A percentile compares a stretch with the other conserved stretches of the same genome.
Evolutionary conservation across 495 filamentous ascomycete genomes (phyloP).

Genomic region (Mycothermus thermophilus): DNA sequence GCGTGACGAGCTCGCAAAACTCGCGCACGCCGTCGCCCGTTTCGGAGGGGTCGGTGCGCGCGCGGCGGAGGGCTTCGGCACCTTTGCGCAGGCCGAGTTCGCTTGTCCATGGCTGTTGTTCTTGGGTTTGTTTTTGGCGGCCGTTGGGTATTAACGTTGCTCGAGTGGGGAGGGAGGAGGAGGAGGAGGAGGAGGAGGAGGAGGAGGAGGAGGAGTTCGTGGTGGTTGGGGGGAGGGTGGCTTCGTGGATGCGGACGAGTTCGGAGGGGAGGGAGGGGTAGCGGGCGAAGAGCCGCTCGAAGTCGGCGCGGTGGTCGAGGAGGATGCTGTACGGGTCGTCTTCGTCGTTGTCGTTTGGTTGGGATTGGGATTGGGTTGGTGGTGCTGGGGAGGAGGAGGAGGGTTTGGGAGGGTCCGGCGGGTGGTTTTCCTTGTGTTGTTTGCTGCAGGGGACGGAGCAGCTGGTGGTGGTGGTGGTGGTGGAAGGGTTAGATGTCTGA

Average conservation of each 20-base stretch:
- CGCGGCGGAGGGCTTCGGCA: conserved; percentile 20
- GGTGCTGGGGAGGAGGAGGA: background rate
- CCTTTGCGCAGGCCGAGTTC: conserved; percentile 28
- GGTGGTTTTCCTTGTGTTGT: conserved; percentile 41
- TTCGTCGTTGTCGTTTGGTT: conserved; percentile 5
- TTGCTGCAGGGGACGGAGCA: conserved; percentile 58
- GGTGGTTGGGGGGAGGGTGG: conserved; percentile 32
- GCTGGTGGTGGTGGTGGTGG: conserved; percentile 22
- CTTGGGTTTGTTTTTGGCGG: conserved; percentile 1
- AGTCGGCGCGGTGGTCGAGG: conserved; percentile 27
- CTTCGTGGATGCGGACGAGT: conserved; percentile 38
- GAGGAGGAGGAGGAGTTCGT: conserved; percentile 1
- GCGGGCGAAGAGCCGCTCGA: conserved; percentile 36
- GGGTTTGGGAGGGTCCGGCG: conserved; percentile 10
- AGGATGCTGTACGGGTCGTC: conserved; percentile 24
- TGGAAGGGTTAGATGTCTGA: background rate
- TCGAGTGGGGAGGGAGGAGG: background rate
- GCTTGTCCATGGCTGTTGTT: conserved; percentile 20
- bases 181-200: background rate
- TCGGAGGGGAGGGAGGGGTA: conserved; percentile 39
- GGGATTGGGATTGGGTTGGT: conserved; percentile 2
- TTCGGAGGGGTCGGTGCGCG: conserved; percentile 20
- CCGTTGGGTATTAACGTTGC: conserved; percentile 3
- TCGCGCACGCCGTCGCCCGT: conserved; percentile 33
- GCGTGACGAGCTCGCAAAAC: conserved; percentile 27